Evolutionary conservation across 495 filamentous ascomycete species (phyloP).

Genomic region (Penicillium dipodomyicola): DNA sequence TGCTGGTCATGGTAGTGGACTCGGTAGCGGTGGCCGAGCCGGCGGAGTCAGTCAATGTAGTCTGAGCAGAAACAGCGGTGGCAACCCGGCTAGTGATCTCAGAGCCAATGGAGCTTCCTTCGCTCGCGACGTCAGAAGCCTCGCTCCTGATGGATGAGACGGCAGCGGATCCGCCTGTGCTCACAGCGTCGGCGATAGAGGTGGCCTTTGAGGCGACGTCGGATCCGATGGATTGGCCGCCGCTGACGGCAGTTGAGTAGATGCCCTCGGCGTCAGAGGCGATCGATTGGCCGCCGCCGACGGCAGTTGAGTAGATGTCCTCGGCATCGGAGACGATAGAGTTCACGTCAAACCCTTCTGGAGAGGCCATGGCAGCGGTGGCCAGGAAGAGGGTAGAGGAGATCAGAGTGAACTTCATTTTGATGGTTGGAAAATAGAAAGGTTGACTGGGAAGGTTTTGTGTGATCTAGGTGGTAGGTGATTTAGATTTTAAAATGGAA

Average conservation of each 20-base stretch:
- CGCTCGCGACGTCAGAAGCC: slow-evolving; percentile 18
- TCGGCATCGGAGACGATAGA: slow-evolving; percentile 20
- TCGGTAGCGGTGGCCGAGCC: slow-evolving; percentile 19
- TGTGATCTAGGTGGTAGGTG: neutral
- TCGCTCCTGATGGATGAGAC: slow-evolving; percentile 18
- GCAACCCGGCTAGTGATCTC: slow-evolving; percentile 16
- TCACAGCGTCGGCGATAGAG: slow-evolving; percentile 11
- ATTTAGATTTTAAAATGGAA: neutral
- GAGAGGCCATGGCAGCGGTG: slow-evolving; percentile 21
- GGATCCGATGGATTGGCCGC: slow-evolving; percentile 9
- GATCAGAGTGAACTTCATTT: slow-evolving; percentile 33
- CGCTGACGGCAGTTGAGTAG: slow-evolving; percentile 4
- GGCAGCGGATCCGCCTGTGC: slow-evolving; percentile 12
- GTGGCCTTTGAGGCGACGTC: slow-evolving; percentile 8
- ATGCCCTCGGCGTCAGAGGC: slow-evolving; percentile 15
- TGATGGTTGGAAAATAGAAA: slow-evolving; percentile 5
- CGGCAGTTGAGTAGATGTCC: slow-evolving; percentile 4
- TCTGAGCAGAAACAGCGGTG: slow-evolving; percentile 17
- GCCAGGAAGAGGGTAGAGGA: slow-evolving; percentile 28
- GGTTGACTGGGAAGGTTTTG: neutral
- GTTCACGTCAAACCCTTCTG: slow-evolving; percentile 16
- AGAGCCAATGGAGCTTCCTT: slow-evolving; percentile 14
- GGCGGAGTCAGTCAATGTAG: slow-evolving; percentile 18
- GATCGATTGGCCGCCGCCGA: slow-evolving; percentile 10
- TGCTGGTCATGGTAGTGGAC: slow-evolving; percentile 20